Evolutionary conservation across 169 alveolate species (phyloP), one percentile per base, ranked within the genome.

Genomic region (Eimeria praecox): DNA sequence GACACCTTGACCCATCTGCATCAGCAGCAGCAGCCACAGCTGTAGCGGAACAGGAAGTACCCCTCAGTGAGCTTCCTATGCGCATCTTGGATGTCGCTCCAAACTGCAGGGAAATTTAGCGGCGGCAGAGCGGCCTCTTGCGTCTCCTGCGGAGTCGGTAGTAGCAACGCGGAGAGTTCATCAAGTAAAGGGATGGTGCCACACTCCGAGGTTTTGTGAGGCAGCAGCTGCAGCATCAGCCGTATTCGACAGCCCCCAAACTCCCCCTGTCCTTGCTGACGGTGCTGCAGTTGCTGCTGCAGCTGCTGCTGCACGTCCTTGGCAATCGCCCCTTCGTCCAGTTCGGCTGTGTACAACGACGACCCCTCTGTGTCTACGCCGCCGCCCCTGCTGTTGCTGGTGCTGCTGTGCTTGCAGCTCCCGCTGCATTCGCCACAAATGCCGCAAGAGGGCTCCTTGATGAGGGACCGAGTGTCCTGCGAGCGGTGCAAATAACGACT

Each of bases 151-250:
- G 90, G 90, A 3, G 90, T 46, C 42, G 90, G 90, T 0, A 80
- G 56, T 3, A 80, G 49, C 90, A 80, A 52, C 27, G 90, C 90
- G 30, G 90, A 40, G 12, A 80, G 52, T 22, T 80, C 90, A 27
- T 80, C 90, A 33, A 80, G 90, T 8, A 46, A 40, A 3, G 56
- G 90, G 9, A 80, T 80, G 42, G 49, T 80, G 66, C 90, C 30
- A 40, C 90, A 40, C 44, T 46, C 30, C 27, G 90, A 40, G 8
- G 24, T 12, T 38, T 46, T 80, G 90, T 80, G 90, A 3, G 90
- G 90, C 90, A 80, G 90, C 90, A 80, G 90, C 90, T 80, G 90
- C 44, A 80, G 90, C 90, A 80, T 40, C 66, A 80, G 69, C 10
- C 90, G 90, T 69, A 80, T 44, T 8, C 90, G 56, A 27, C 90